Evolutionary conservation across 23 red algal genomes (phyloP), one percentile per base, ranked within the genome.

Genomic region (Gracilaria gracilis): DNA sequence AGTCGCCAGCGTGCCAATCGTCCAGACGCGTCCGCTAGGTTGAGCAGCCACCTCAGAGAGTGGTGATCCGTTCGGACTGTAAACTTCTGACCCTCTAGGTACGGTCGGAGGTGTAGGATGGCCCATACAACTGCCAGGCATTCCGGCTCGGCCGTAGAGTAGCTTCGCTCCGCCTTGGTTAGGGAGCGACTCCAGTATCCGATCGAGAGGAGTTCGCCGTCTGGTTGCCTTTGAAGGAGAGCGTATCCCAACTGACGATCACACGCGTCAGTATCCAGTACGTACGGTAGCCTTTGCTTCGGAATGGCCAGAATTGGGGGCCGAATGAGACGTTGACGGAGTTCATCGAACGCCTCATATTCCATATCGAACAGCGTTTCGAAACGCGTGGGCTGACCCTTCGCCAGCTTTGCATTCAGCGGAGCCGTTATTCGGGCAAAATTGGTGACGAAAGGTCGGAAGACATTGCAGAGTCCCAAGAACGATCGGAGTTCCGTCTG

Each of bases 401-500:
- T 80, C 47, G 46, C n/a, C 31, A 80, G 75, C 53, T 66, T 72
- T 16, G 11, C 9, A 17, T 61, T 61, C 13, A 84, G 55, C 46
- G 58, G 58, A 17, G 50, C 57, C 39, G 85, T 70, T 33, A 89
- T 59, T 19, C 19, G 13, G 39, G 85, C 85, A n/a, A 89, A 89
- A 37, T 51, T 32, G 20, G 51, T 37, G 51, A 79, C 85, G 55
- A 79, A 89, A 23, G 70, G 62, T 13, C 85, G 62, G 85, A 66
- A 89, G 11, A 89, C 62, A 11, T 75, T 77, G 39, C 66, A 75
- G 25, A 79, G 28, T 8, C 85, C 85, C 51, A 89, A 61, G 34
- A 89, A 79, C 29, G 66, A 77, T 33, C 55, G 42, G 8, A 89
- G 67, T 53, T 89, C 69, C 20, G 62, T 79, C 67, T 79, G n/a